phyloP scores from a whole-genome alignment of 2,329 filamentous ascomycete species.

The Microdochium paspali region DNA sequence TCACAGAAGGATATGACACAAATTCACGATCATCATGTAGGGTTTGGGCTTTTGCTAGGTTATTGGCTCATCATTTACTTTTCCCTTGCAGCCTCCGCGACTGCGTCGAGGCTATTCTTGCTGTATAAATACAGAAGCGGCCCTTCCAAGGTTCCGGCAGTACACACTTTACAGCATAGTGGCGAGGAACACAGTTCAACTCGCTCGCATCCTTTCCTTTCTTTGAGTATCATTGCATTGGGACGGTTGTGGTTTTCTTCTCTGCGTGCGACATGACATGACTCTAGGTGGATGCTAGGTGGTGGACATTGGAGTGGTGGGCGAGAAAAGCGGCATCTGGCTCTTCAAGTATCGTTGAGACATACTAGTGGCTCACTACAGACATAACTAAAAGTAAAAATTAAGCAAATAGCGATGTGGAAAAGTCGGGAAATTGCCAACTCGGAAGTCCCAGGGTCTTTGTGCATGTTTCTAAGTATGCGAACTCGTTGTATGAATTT shows the following conservation, averaged over 20 bases:
- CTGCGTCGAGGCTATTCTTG: not conserved
- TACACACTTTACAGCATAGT: constrained; percentile 1
- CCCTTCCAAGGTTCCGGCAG: not conserved
- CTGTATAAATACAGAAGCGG: not conserved
- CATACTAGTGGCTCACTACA: too few species aligned
- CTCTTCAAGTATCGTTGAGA: too few species aligned
- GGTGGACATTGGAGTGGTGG: too few species aligned
- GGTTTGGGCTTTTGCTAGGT: not conserved
- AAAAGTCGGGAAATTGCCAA: too few species aligned
- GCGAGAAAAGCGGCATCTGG: too few species aligned
- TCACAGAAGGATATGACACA: not conserved
- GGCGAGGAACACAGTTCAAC: not conserved
- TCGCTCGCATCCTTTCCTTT: not conserved
- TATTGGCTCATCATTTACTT: not conserved
- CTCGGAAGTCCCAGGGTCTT: too few species aligned
- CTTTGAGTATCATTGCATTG: not conserved
- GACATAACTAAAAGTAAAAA: too few species aligned
- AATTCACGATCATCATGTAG: constrained; percentile 1
- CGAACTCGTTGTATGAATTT: too few species aligned
- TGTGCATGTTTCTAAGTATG: too few species aligned
- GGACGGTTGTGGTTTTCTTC: not conserved
- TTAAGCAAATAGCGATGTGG: too few species aligned
- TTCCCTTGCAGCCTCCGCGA: not conserved
- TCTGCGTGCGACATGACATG: not conserved
- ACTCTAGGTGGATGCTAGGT: not conserved